Conservation (phyloP, 352 stramenopile species). For the Globisporangium canariense region DNA sequence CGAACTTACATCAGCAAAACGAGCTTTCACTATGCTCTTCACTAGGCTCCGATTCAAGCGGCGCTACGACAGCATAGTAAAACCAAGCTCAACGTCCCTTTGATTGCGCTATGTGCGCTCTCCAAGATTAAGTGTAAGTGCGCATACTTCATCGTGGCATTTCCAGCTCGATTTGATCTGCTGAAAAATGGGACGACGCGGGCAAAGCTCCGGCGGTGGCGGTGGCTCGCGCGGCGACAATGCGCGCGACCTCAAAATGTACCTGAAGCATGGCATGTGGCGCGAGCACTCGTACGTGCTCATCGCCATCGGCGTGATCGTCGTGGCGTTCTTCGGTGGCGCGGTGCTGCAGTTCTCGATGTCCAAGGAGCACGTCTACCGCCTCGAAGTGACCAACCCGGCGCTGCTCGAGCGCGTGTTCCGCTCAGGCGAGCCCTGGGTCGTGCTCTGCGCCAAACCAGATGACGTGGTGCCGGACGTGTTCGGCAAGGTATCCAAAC, state of each 20-base stretch:
- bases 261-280: slow-evolving; percentile 82
- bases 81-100: too few species aligned
- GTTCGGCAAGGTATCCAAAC: slow-evolving; percentile 61
- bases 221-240: slow-evolving; percentile 38
- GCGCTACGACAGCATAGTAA: too few species aligned
- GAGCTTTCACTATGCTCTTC: too few species aligned
- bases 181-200: slow-evolving; percentile 32
- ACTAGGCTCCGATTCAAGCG: too few species aligned
- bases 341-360: slow-evolving; percentile 66
- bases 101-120: too few species aligned
- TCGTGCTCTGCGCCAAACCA: slow-evolving; percentile 68
- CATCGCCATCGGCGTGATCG: slow-evolving; percentile 38
- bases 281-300: slow-evolving; percentile 69
- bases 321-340: slow-evolving; percentile 57
- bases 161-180: not conserved
- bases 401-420: slow-evolving; percentile 67
- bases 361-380: slow-evolving; percentile 59
- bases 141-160: not conserved
- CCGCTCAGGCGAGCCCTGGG: slow-evolving; percentile 75
- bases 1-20: too few species aligned
- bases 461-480: slow-evolving; percentile 71
- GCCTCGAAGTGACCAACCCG: slow-evolving; percentile 54
- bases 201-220: slow-evolving; percentile 17
- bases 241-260: slow-evolving; percentile 77
- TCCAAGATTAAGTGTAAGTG: too few species aligned